Evolutionary conservation across 1,284 basidiomycete genomes (phyloP).

Genomic region (Stygiomarasmius scandens): DNA sequence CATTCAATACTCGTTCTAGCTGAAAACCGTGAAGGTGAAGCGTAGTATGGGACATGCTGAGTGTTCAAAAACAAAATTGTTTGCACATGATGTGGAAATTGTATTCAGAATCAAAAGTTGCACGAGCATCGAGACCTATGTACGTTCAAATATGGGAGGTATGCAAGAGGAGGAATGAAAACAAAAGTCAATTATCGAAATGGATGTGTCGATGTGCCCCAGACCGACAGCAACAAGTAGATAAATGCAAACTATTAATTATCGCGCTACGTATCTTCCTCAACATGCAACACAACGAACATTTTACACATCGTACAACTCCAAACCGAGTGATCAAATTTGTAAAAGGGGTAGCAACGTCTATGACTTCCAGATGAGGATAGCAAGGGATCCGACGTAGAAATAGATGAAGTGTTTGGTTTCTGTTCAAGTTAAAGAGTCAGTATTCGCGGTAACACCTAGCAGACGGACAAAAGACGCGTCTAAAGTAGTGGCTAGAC

Average conservation of each 20-base stretch:
- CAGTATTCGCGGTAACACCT: constrained; percentile 4
- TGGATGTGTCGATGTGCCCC: neutral
- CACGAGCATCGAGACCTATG: too few relatives aligned
- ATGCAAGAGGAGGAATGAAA: too few relatives aligned
- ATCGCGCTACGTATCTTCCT: neutral
- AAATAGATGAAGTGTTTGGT: constrained; percentile 98
- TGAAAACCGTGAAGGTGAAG: constrained; percentile 31
- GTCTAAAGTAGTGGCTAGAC: neutral
- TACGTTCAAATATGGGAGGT: too few relatives aligned
- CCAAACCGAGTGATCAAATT: neutral
- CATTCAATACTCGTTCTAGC: constrained; percentile 59
- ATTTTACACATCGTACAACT: neutral
- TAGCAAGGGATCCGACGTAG: constrained; percentile 86
- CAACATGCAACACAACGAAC: neutral
- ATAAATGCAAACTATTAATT: constrained; percentile 6
- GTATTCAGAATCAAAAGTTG: too few relatives aligned
- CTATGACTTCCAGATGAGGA: constrained; percentile 95
- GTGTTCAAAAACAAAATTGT: neutral
- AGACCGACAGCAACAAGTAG: constrained; percentile 6
- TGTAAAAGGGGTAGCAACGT: constrained; percentile 12
- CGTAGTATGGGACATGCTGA: constrained; percentile 2
- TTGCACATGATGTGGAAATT: neutral
- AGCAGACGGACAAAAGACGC: neutral
- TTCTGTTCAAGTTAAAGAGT: constrained; percentile 53
- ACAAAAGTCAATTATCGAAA: too few relatives aligned